Conservation (phyloP, 108 stramenopile genomes). For the Pseudonitzschia pungens region DNA sequence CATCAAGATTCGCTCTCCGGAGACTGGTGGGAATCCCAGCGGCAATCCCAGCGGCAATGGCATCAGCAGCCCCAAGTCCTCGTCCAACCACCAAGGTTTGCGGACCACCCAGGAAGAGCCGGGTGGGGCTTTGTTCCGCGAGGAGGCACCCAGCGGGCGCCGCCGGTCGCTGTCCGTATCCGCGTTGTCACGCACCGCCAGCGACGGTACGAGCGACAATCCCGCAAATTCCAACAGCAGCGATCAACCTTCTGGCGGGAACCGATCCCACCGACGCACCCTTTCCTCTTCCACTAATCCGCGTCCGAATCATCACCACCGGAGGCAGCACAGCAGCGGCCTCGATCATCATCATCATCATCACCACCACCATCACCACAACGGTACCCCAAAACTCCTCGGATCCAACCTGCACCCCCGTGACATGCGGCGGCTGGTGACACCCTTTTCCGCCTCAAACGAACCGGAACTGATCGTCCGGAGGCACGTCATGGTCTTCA, state of each 20-base stretch:
- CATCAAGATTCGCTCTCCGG: conserved; percentile 1
- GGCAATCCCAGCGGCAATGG: background rate
- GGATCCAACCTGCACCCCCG: conserved; percentile 90
- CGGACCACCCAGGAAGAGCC: too few relatives aligned
- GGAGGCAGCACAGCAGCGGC: background rate
- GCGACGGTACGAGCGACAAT: background rate
- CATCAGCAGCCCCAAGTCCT: too few relatives aligned
- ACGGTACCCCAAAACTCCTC: conserved; percentile 39
- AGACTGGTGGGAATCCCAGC: background rate
- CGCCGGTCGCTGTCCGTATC: too few relatives aligned
- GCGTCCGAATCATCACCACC: background rate
- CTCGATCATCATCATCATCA: background rate
- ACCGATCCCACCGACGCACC: background rate
- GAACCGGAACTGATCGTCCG: conserved; percentile 84
- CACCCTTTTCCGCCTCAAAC: conserved; percentile 86
- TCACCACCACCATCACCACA: background rate
- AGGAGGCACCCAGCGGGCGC: too few relatives aligned
- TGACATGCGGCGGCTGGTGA: conserved; percentile 89
- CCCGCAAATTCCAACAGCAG: too few relatives aligned
- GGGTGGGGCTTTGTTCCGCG: too few relatives aligned
- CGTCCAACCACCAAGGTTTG: too few relatives aligned
- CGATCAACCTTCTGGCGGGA: too few relatives aligned
- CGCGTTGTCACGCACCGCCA: background rate
- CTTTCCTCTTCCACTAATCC: background rate
- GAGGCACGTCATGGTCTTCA: conserved; percentile 83